Conservation (phyloP, 768 basidiomycete species). For the Boletus eberwhitei region DNA sequence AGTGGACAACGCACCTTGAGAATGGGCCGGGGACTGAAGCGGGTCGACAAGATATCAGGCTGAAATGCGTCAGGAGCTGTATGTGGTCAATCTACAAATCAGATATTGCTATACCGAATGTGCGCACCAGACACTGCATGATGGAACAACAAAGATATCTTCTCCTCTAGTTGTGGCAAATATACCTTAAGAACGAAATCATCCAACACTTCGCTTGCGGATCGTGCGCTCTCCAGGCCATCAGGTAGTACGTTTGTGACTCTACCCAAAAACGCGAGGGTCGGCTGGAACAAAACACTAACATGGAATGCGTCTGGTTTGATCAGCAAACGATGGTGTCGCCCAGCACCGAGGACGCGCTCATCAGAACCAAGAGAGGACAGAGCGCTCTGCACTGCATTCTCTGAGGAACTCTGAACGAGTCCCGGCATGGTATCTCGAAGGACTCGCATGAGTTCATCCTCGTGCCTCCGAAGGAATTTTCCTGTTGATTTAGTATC, state of each 20-base stretch:
- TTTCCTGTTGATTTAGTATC: constrained; percentile 71
- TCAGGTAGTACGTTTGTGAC: constrained; percentile 70
- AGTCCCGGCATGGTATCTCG: constrained; percentile 93
- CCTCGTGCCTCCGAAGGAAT: constrained; percentile 72
- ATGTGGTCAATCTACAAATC: constrained; percentile 1
- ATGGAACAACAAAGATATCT: constrained; percentile 84
- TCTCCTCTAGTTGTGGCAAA: constrained; percentile 92
- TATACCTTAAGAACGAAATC: constrained; percentile 93
- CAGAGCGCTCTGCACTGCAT: constrained; percentile 55
- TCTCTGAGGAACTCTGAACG: constrained; percentile 67
- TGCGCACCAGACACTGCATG: constrained; percentile 70
- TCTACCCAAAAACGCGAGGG: constrained; percentile 76
- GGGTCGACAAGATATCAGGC: constrained; percentile 65
- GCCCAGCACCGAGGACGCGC: constrained; percentile 64
- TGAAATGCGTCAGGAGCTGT: constrained; percentile 85
- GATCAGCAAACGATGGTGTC: constrained; percentile 82
- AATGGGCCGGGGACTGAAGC: constrained; percentile 69
- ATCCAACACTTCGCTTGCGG: constrained; percentile 74
- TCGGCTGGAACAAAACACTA: constrained; percentile 91
- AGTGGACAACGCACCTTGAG: constrained; percentile 54
- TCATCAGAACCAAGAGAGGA: constrained; percentile 68
- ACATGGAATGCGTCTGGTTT: constrained; percentile 94
- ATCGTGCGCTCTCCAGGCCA: constrained; percentile 60
- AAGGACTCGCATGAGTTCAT: constrained; percentile 76
- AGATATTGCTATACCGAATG: background rate